These are phyloP conservation scores for Rhododendron vialii DNA, from an alignment of 148 eudicot species.

Conservation along the genomic window DNA sequence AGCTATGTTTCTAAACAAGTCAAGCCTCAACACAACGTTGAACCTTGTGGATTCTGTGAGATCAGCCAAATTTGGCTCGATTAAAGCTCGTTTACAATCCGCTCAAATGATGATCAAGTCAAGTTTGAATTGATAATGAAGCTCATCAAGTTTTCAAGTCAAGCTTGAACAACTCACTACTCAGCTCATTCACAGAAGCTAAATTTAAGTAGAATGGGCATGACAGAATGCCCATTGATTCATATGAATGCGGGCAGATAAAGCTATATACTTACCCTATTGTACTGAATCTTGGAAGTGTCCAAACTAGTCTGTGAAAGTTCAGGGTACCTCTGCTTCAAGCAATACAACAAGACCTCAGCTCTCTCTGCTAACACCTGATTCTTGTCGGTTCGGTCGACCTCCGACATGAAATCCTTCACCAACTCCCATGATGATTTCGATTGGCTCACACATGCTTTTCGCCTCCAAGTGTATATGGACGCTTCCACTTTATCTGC, in stretches of 20 bases:
- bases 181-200: background rate
- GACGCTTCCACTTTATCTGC: slow-evolving; percentile 92
- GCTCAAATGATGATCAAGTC: background rate
- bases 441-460: slow-evolving; percentile 57
- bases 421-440: slow-evolving; percentile 79
- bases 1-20: background rate
- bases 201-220: background rate
- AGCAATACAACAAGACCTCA: slow-evolving; percentile 53
- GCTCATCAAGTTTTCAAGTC: background rate
- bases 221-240: background rate
- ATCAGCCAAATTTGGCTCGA: background rate
- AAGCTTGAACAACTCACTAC: background rate
- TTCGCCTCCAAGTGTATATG: slow-evolving; percentile 79
- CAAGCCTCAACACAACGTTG: background rate
- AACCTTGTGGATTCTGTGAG: background rate
- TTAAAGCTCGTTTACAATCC: background rate
- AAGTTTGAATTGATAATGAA: background rate
- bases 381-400: slow-evolving; percentile 73
- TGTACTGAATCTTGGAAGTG: slow-evolving; percentile 87
- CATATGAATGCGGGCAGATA: background rate
- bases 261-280: slow-evolving; percentile 39
- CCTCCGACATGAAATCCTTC: slow-evolving; percentile 53
- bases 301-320: slow-evolving; percentile 91
- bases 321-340: slow-evolving; percentile 87
- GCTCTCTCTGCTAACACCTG: slow-evolving; percentile 72